Conservation (phyloP, 331 rosid species). For the Arachis monticola region DNA sequence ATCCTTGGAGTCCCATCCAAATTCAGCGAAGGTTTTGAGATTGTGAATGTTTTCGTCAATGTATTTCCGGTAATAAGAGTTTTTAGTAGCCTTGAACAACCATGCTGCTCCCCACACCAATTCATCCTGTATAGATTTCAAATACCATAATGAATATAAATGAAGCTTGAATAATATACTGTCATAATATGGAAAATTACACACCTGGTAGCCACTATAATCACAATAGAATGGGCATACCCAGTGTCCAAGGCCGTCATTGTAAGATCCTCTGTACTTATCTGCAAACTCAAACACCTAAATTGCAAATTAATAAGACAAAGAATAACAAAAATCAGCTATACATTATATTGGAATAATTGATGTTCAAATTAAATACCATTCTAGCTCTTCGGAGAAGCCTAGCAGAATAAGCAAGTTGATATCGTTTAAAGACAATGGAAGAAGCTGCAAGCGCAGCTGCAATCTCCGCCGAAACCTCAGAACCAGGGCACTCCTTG, state of each 20-base stretch:
- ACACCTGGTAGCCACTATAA: slow-evolving; percentile 45
- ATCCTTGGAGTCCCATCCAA: slow-evolving; percentile 80
- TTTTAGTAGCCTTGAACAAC: slow-evolving; percentile 62
- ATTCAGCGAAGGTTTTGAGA: slow-evolving; percentile 51
- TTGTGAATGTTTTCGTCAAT: slow-evolving; percentile 43
- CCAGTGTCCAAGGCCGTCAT: slow-evolving; percentile 49
- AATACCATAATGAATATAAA: not conserved
- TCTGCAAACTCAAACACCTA: slow-evolving; percentile 61
- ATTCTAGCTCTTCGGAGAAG: slow-evolving; percentile 60
- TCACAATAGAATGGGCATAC: slow-evolving; percentile 68
- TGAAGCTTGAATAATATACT: not conserved
- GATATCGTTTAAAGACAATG: slow-evolving; percentile 43
- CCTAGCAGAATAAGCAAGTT: slow-evolving; percentile 40
- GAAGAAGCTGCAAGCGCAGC: slow-evolving; percentile 71
- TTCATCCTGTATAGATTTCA: slow-evolving; percentile 52
- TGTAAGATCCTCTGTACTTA: slow-evolving; percentile 57
- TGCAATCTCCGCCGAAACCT: slow-evolving; percentile 63
- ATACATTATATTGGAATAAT: too few species aligned
- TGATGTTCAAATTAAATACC: slow-evolving; percentile 30
- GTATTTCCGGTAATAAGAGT: slow-evolving; percentile 45
- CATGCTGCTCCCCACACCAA: slow-evolving; percentile 80
- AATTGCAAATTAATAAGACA: not conserved
- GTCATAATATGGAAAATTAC: too few species aligned
- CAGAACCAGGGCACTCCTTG: slow-evolving; percentile 53
- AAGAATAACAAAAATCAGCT: too few species aligned